Base-by-base conservation (phyloP, 768 basidiomycete species). In the Auricularia sp. region DNA sequence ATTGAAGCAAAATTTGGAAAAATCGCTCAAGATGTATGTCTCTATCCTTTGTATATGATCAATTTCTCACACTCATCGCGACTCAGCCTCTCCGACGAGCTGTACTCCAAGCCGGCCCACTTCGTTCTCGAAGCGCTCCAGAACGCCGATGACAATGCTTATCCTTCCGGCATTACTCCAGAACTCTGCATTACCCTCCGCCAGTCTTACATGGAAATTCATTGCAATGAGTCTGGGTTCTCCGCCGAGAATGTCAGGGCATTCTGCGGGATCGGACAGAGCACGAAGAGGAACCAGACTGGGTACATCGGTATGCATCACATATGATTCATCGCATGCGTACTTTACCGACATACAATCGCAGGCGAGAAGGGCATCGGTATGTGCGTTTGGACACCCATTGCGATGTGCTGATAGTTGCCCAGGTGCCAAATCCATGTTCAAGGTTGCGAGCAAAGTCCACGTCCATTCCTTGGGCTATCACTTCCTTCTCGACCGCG, bases 351-450 rank as follows among this genome's bases (percentile, higher is more conserved):
- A 64, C 29, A n/a, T 3, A 16, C 16, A 23, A 5, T 53, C 35
- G 34, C 58, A 72, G 71, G 72, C 61, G 72, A 72, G 63, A 72
- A 72, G 63, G 72, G 72, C 10, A 72, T 72, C 23, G 72, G 72
- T 65, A 39, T 8, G 61, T 51, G 6, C 10, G 10, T 56, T 59
- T 33, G 29, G 12, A 59, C 4, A 34, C 10, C 4, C 14, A 18
- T 64, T 7, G 18, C 34, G 34, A 7, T n/a, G n/a, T 23, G 34
- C 39, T 6, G 33, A 35, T 7, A 58, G 65, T 14, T 12, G 33
- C 10, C 43, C 44, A 70, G 69, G 69, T 5, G 72, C 72, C 68
- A 72, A 72, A 62, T 69, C 72, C 7, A 72, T 72, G 16, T 72
- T 72, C 61, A 70, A 68, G 18, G 67, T 72, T 44, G 68, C 72